Evolutionary conservation across 306 rosid species (phyloP).

Genomic region (Sindora glabra): DNA sequence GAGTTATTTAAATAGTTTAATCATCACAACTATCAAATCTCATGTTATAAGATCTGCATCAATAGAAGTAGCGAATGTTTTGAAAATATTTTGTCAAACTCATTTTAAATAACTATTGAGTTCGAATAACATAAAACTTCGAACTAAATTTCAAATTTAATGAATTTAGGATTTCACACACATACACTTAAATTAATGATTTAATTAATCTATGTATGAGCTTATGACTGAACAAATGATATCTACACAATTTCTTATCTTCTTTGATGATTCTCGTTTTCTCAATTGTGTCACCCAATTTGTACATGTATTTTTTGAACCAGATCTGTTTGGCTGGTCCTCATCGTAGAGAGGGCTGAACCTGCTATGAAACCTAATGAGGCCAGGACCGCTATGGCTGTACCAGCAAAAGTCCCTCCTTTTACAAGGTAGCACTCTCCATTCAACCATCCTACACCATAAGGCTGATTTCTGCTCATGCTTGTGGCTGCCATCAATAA

Average conservation of each 20-base stretch:
- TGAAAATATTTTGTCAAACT: too few relatives aligned
- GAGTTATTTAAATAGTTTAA: too few relatives aligned
- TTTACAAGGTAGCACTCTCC: conserved; percentile 82
- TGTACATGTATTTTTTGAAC: conserved; percentile 33
- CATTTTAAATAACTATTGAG: too few relatives aligned
- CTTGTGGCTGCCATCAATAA: conserved; percentile 54
- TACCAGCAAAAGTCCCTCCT: conserved; percentile 42
- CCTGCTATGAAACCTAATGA: conserved; percentile 35
- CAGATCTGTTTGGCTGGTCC: conserved; percentile 25
- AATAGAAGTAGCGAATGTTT: too few relatives aligned
- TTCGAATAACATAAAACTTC: too few relatives aligned
- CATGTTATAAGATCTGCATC: too few relatives aligned
- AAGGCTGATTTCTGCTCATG: conserved; percentile 62
- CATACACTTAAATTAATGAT: too few relatives aligned
- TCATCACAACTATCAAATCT: too few relatives aligned
- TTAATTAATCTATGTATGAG: too few relatives aligned
- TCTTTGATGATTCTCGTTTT: neutral
- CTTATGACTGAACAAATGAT: too few relatives aligned
- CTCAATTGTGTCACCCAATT: conserved; percentile 13
- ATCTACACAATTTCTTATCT: neutral
- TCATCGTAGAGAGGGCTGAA: conserved; percentile 30
- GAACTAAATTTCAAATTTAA: too few relatives aligned
- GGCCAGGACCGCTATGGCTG: conserved; percentile 43
- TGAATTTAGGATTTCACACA: too few relatives aligned
- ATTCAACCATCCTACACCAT: conserved; percentile 74